phyloP scores from a whole-genome alignment of 2,329 filamentous ascomycete genomes.

The Diaporthe nobilis region DNA sequence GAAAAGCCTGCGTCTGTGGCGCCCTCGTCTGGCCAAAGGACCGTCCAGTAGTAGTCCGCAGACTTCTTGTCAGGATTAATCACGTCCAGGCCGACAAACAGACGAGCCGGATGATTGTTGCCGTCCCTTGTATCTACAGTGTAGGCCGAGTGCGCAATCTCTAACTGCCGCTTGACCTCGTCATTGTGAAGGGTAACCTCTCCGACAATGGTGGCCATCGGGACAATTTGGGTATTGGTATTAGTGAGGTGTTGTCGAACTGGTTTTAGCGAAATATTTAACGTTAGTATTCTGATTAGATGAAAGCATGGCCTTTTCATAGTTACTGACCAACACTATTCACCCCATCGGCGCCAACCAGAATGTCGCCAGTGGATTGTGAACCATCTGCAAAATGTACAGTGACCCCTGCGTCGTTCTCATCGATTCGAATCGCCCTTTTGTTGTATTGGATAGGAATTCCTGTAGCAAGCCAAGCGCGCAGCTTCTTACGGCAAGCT shows the following conservation, averaged over 20 bases:
- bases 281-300: not conserved
- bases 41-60: slow-evolving; percentile 47
- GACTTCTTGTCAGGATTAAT: slow-evolving; percentile 44
- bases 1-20: not conserved
- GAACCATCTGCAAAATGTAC: slow-evolving; percentile 48
- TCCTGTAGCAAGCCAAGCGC: slow-evolving; percentile 47
- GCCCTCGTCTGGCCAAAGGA: slow-evolving; percentile 37
- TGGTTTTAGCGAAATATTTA: slow-evolving; percentile 18
- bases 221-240: slow-evolving; percentile 43
- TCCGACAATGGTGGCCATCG: slow-evolving; percentile 45
- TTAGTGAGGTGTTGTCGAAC: slow-evolving; percentile 51
- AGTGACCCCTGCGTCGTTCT: slow-evolving; percentile 40
- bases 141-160: slow-evolving; percentile 47
- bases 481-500: slow-evolving; percentile 46
- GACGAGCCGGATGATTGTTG: slow-evolving; percentile 12
- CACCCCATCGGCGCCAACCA: slow-evolving; percentile 49
- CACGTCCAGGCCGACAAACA: slow-evolving; percentile 46
- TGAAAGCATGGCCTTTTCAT: not conserved
- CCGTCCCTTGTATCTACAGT: slow-evolving; percentile 15
- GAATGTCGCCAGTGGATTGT: slow-evolving; percentile 46
- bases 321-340: slow-evolving; percentile 43
- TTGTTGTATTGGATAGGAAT: slow-evolving; percentile 49
- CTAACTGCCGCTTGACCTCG: slow-evolving; percentile 47
- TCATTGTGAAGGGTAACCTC: slow-evolving; percentile 45
- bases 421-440: slow-evolving; percentile 42